Base-by-base conservation (phyloP, 331 rosid genomes). In the Cydonia oblonga region DNA sequence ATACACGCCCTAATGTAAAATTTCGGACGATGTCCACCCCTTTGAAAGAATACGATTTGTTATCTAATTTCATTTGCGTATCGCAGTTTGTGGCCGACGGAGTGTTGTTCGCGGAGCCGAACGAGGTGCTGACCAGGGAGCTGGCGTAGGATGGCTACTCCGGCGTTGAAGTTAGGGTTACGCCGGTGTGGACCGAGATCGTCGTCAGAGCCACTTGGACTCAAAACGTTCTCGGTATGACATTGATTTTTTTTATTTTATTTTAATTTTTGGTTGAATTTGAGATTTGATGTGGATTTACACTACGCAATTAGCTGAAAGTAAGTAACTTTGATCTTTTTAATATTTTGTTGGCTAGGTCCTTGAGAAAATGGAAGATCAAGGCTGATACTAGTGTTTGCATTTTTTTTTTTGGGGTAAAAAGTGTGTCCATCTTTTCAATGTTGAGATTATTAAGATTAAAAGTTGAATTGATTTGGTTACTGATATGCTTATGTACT, bases 161-260 rank as follows among this genome's bases (percentile, higher is more conserved):
- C 4, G 87, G 90, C 24, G 87, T 83, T 25, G 92, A 87, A 76
- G 90, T 84, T 60, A 82, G 86, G 87, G 85, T 82, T 53, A 85
- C 85, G 12, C 90, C 90, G 0, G 82, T 87, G 90, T 71, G 85
- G 72, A 89, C 89, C 19, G 89, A 89, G 76, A 87, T 85, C 76
- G 79, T 85, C 72, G 84, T 86, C 40, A 69, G 89, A 75, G 83
- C 86, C 25, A 80, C 85, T 32, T 66, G 87, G 33, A 84, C 84
- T 24, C 87, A 78, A 68, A 85, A 74, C 53, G 83, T 83, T 38
- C 85, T 83, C 7, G 86, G 89, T 87, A 73, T 7, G 4, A 3
- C 5, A 2, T 26, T 28, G 9, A 14, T 61, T 61, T 28, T 0
- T 60, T 44, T 44, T 85, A n/a, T n/a, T n/a, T n/a, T n/a, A n/a